A percentile compares a stretch with the other conserved stretches of the same genome.
Evolutionary conservation across 2,329 filamentous ascomycete species (phyloP).

Genomic region (Aurifilum marmelostoma): DNA sequence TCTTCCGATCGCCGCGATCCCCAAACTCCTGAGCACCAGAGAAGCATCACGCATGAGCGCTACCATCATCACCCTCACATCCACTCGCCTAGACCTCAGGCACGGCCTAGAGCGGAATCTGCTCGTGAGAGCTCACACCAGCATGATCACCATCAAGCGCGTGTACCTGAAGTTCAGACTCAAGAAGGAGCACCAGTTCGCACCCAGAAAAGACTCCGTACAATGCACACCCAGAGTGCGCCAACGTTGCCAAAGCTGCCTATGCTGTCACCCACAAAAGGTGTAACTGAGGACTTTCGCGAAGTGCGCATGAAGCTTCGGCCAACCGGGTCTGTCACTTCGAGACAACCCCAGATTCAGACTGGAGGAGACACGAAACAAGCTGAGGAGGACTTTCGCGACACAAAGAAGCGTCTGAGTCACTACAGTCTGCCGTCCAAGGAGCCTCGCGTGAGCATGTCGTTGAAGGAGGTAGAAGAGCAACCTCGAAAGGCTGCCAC

Average conservation of each 20-base stretch:
- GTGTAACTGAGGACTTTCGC: neutral
- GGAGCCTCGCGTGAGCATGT: neutral
- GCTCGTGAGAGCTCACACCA: neutral
- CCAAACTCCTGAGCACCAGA: neutral
- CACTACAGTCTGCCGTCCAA: constrained; percentile 4
- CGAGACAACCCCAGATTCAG: constrained; percentile 1
- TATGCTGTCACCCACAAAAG: constrained; percentile 7
- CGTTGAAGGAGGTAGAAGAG: neutral
- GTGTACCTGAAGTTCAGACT: neutral
- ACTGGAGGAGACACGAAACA: neutral
- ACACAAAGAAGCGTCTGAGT: constrained; percentile 9
- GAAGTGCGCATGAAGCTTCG: constrained; percentile 13
- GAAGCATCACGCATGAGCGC: constrained; percentile 13
- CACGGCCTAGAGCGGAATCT: neutral
- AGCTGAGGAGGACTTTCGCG: neutral
- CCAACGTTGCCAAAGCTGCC: neutral
- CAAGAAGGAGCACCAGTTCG: neutral
- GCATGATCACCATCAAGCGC: too few species aligned
- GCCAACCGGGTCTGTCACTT: constrained; percentile 3
- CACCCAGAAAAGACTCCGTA: neutral
- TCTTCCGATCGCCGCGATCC: neutral
- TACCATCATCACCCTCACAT: constrained; percentile 22
- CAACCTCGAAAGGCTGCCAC: constrained; percentile 2
- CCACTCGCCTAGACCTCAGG: constrained; percentile 17
- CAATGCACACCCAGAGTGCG: constrained; percentile 4